These are phyloP conservation scores for Neurospora tetrasperma DNA, from an alignment of 495 filamentous ascomycete genomes.

Conservation along the genomic window DNA sequence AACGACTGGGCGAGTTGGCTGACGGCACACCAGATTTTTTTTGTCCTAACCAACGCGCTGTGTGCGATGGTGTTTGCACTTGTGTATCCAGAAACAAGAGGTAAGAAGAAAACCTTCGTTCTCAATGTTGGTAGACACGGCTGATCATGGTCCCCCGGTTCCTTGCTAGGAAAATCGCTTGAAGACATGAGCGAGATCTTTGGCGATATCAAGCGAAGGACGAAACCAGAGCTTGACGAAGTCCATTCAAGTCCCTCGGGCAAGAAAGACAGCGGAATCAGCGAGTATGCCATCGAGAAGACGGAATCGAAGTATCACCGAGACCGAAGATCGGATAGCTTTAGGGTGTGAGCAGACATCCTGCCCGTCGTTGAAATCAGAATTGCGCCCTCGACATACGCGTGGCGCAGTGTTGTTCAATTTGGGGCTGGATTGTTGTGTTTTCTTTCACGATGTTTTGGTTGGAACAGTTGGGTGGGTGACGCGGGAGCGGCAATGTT, in stretches of 20 bases:
- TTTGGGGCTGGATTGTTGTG: background rate
- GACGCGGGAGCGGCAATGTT: background rate
- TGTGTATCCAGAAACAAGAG: conserved; percentile 45
- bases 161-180: conserved; percentile 29
- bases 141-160: background rate
- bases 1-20: background rate
- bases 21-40: conserved; percentile 29
- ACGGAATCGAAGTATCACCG: background rate
- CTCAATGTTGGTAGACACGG: background rate
- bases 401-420: background rate
- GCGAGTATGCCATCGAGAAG: background rate
- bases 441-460: background rate
- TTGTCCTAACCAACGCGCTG: conserved; percentile 41
- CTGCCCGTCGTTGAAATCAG: background rate
- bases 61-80: conserved; percentile 34
- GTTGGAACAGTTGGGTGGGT: background rate
- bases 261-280: background rate
- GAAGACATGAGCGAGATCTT: conserved; percentile 45
- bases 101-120: conserved; percentile 5
- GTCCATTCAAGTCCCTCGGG: background rate
- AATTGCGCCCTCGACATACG: background rate
- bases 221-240: background rate
- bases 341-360: background rate
- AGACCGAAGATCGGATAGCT: no score
- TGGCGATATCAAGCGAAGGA: conserved; percentile 10